Conservation (phyloP, 352 stramenopile genomes). For the Nothophytophthora sp. region DNA sequence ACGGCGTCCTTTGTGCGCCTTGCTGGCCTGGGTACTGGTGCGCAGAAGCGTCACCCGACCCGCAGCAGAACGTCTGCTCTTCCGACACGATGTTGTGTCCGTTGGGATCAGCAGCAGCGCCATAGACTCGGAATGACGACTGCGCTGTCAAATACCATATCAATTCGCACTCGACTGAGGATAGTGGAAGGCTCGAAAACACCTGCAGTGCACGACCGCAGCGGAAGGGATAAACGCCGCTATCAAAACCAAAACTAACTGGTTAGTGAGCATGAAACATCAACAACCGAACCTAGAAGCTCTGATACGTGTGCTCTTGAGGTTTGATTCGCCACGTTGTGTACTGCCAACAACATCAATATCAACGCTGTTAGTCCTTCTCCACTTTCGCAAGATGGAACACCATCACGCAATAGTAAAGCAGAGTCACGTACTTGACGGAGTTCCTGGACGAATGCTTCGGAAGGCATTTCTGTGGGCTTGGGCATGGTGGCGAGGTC, state of each 20-base stretch:
- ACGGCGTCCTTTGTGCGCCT: slow-evolving; percentile 48
- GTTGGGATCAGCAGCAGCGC: slow-evolving; percentile 40
- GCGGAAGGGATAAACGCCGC: slow-evolving; percentile 40
- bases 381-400: too few species aligned
- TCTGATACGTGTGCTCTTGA: slow-evolving; percentile 69
- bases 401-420: background rate
- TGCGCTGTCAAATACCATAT: slow-evolving; percentile 40
- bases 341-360: slow-evolving; percentile 42
- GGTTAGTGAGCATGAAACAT: too few species aligned
- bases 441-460: slow-evolving; percentile 76
- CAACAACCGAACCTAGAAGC: slow-evolving; percentile 53
- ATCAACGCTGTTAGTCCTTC: background rate
- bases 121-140: slow-evolving; percentile 32
- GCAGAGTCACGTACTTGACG: slow-evolving; percentile 38
- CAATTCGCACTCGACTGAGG: slow-evolving; percentile 43
- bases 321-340: slow-evolving; percentile 79
- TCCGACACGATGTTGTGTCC: slow-evolving; percentile 48
- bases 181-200: slow-evolving; percentile 33
- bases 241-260: too few species aligned
- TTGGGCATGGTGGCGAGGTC: slow-evolving; percentile 59
- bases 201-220: slow-evolving; percentile 58
- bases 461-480: slow-evolving; percentile 49
- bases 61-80: slow-evolving; percentile 53
- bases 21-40: slow-evolving; percentile 72
- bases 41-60: slow-evolving; percentile 34